phyloP scores from a whole-genome alignment of 257 asterid species.

The Solanum pimpinellifolium region DNA sequence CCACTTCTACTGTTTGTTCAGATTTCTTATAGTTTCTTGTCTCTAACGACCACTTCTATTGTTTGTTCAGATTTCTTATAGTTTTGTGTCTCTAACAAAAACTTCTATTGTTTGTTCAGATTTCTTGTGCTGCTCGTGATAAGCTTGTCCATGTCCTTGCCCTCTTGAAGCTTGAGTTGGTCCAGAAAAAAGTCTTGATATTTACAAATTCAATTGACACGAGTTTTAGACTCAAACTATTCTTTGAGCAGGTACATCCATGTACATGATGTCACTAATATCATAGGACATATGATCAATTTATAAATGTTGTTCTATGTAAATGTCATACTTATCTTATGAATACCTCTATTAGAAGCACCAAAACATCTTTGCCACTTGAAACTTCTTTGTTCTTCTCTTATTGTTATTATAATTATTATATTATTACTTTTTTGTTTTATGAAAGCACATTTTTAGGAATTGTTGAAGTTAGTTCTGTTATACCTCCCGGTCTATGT shows the following conservation, averaged over 20 bases:
- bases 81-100: background rate
- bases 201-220: conserved; percentile 81
- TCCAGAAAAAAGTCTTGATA: conserved; percentile 83
- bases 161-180: conserved; percentile 69
- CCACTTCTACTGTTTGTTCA: no score
- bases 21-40: background rate
- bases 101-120: conserved; percentile 28
- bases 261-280: background rate
- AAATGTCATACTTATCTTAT: background rate
- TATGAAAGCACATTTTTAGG: background rate
- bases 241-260: conserved; percentile 75
- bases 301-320: background rate
- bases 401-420: background rate
- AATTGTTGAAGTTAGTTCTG: background rate
- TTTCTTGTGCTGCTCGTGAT: conserved; percentile 74
- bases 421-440: background rate
- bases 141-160: conserved; percentile 77
- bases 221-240: conserved; percentile 83
- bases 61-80: background rate
- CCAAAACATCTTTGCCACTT: background rate
- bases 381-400: background rate
- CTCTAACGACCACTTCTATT: background rate
- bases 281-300: background rate
- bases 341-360: background rate
- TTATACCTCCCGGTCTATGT: background rate